Evolutionary conservation across 2,329 filamentous ascomycete genomes (phyloP).

Genomic region (Sporothrix phasma): DNA sequence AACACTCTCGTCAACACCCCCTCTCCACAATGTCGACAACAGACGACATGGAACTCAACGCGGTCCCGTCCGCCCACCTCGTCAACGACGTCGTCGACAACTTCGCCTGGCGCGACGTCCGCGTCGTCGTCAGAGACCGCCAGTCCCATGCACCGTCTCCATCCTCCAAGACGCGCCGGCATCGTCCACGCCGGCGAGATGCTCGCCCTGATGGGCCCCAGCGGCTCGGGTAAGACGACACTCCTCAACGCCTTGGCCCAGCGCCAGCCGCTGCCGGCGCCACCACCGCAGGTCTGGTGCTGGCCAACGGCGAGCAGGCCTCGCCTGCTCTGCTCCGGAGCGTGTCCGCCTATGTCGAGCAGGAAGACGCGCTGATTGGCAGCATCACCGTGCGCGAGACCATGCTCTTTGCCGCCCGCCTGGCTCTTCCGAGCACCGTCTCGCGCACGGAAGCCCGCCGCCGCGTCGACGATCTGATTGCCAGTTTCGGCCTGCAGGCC

Average conservation of each 20-base stretch:
- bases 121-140: slow-evolving; percentile 65
- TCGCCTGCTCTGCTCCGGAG: slow-evolving; percentile 48
- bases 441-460: slow-evolving; percentile 45
- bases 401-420: slow-evolving; percentile 63
- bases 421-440: slow-evolving; percentile 42
- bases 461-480: slow-evolving; percentile 56
- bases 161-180: slow-evolving; percentile 54
- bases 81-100: slow-evolving; percentile 53
- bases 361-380: slow-evolving; percentile 77
- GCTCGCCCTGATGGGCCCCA: slow-evolving; percentile 72
- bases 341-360: slow-evolving; percentile 71
- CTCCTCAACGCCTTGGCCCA: slow-evolving; percentile 67
- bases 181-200: slow-evolving; percentile 59
- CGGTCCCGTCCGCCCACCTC: slow-evolving; percentile 39
- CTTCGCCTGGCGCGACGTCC: slow-evolving; percentile 57
- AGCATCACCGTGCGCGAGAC: slow-evolving; percentile 74
- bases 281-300: slow-evolving; percentile 36
- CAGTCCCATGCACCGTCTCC: slow-evolving; percentile 50
- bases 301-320: slow-evolving; percentile 52
- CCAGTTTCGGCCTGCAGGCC: slow-evolving; percentile 60
- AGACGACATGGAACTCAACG: slow-evolving; percentile 24
- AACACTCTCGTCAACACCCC: not conserved
- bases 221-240: slow-evolving; percentile 68
- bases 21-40: not conserved
- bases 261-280: slow-evolving; percentile 42